phyloP scores from a whole-genome alignment of 306 rosid species.

The Dryas octopetala region DNA sequence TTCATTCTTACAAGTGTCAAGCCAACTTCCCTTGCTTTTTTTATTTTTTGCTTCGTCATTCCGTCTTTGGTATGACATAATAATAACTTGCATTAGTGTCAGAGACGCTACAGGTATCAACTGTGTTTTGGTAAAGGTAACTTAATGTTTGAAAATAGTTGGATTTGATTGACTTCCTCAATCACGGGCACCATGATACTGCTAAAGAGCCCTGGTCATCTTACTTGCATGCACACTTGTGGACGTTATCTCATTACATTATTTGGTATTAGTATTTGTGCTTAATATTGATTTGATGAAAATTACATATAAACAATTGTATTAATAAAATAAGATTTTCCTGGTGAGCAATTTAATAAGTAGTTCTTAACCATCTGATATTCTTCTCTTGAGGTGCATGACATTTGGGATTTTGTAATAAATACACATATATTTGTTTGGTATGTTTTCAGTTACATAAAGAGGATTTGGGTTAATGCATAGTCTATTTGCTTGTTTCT shows the following conservation, averaged over 20 bases:
- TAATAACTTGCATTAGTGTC: background rate
- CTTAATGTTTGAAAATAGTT: background rate
- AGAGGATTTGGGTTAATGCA: slow-evolving; percentile 2
- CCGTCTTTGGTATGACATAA: background rate
- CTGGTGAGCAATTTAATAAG: no score
- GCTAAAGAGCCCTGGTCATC: background rate
- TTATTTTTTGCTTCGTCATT: background rate
- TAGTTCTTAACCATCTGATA: background rate
- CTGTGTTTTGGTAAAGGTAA: background rate
- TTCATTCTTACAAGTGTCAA: background rate
- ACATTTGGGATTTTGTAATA: background rate
- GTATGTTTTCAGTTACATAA: background rate
- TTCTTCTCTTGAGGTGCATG: background rate
- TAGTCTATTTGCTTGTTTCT: slow-evolving; percentile 19
- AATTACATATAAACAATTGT: background rate
- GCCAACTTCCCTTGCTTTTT: background rate
- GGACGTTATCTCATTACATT: background rate
- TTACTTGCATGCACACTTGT: background rate
- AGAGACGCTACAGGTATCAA: background rate
- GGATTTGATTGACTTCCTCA: background rate
- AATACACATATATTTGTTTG: background rate
- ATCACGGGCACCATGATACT: background rate
- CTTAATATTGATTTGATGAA: background rate
- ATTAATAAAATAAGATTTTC: background rate
- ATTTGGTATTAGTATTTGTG: background rate